Evolutionary conservation across 495 filamentous ascomycete genomes (phyloP).

Genomic region (Penicillium samsonianum): DNA sequence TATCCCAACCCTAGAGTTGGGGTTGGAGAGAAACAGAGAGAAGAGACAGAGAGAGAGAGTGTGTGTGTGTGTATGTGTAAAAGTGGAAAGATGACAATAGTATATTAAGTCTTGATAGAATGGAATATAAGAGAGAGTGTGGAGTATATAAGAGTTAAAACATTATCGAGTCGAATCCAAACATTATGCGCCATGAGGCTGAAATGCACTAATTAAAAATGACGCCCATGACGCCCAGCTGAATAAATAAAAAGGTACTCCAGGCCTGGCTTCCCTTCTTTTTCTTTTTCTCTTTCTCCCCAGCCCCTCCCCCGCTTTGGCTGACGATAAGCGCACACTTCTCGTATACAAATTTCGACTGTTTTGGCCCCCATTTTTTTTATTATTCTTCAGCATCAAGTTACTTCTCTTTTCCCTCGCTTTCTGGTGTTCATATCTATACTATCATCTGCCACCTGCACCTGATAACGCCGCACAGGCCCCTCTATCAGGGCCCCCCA

Average conservation of each 20-base stretch:
- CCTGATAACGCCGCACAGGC: constrained; percentile 12
- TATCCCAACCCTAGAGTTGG: background rate
- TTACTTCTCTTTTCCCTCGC: constrained; percentile 4
- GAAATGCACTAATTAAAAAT: constrained; percentile 3
- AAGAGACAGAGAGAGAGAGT: no score
- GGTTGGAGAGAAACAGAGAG: background rate
- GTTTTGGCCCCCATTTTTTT: background rate
- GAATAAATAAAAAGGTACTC: constrained; percentile 15
- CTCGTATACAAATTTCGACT: background rate
- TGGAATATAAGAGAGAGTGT: background rate
- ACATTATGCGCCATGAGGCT: constrained; percentile 13
- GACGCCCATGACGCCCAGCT: constrained; percentile 11
- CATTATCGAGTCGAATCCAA: background rate
- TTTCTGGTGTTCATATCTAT: background rate
- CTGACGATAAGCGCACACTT: constrained; percentile 4
- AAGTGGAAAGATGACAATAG: background rate
- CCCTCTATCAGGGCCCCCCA: constrained; percentile 14
- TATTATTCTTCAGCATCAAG: background rate
- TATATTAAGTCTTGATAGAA: background rate
- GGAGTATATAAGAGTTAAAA: background rate
- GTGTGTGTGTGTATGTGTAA: background rate
- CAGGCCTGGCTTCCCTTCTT: background rate
- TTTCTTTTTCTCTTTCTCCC: constrained; percentile 2
- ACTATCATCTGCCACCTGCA: constrained; percentile 4
- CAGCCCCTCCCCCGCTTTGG: constrained; percentile 14